phyloP scores from a whole-genome alignment of 805 yeast genomes.

The Candida koratica region DNA sequence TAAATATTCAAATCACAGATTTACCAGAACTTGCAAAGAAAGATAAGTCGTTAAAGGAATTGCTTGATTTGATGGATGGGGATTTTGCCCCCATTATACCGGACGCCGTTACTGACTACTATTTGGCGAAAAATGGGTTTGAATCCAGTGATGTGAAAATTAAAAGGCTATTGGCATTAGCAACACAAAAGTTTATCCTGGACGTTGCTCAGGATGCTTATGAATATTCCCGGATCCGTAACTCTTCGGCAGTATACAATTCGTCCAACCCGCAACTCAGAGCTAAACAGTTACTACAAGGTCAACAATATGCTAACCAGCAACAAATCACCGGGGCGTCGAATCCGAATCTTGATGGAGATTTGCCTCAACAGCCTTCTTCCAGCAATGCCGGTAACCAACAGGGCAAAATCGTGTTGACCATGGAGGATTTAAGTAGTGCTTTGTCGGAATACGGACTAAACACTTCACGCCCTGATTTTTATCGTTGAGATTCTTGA shows the following conservation, averaged over 20 bases:
- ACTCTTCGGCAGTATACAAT: constrained; percentile 81
- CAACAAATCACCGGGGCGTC: constrained; percentile 27
- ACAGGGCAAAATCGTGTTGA: constrained; percentile 77
- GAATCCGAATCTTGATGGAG: constrained; percentile 30
- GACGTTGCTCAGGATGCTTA: constrained; percentile 96
- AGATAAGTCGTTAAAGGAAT: constrained; percentile 79
- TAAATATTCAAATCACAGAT: constrained; percentile 24
- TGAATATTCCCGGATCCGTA: constrained; percentile 88
- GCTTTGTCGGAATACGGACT: constrained; percentile 92
- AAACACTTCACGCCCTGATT: constrained; percentile 87
- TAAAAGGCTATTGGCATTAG: constrained; percentile 82
- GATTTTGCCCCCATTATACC: constrained; percentile 95
- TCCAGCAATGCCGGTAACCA: constrained; percentile 47
- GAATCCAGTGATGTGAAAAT: constrained; percentile 68
- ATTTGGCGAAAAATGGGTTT: constrained; percentile 80
- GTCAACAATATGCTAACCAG: constrained; percentile 51
- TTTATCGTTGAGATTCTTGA: constrained; percentile 59
- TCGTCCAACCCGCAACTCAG: constrained; percentile 82
- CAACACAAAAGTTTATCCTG: constrained; percentile 91
- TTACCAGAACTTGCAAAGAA: constrained; percentile 69
- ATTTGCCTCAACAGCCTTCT: constrained; percentile 32
- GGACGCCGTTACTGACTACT: constrained; percentile 93
- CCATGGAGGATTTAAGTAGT: constrained; percentile 89
- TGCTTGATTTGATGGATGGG: constrained; percentile 77
- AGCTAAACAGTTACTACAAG: constrained; percentile 71